Evolutionary conservation across 2,329 filamentous ascomycete genomes (phyloP).

Genomic region (Scorias spongiosa): DNA sequence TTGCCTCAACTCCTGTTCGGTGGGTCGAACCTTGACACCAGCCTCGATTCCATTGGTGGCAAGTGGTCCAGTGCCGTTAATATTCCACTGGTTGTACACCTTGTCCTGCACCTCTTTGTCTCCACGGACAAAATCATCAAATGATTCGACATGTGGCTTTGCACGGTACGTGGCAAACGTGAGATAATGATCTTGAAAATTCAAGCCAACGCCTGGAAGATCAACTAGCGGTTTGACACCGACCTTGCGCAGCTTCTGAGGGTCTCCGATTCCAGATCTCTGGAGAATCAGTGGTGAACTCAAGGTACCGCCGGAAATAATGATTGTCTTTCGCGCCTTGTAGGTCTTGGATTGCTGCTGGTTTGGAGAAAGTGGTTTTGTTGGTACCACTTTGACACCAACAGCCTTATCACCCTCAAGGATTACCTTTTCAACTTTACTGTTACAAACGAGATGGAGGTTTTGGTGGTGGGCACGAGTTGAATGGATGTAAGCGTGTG

Average conservation of each 20-base stretch:
- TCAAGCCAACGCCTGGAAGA: constrained; percentile 57
- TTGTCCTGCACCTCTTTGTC: constrained; percentile 57
- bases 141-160: constrained; percentile 61
- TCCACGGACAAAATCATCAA: constrained; percentile 66
- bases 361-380: constrained; percentile 49
- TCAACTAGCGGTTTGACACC: constrained; percentile 56
- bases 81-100: constrained; percentile 63
- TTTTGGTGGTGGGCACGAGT: constrained; percentile 57
- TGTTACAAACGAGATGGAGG: constrained; percentile 58
- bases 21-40: constrained; percentile 63
- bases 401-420: constrained; percentile 58
- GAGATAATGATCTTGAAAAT: constrained; percentile 65
- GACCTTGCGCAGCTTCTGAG: constrained; percentile 52
- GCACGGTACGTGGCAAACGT: constrained; percentile 57
- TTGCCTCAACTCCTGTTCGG: constrained; percentile 48
- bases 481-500: constrained; percentile 64
- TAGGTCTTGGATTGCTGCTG: constrained; percentile 41
- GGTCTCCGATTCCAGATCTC: constrained; percentile 56
- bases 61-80: constrained; percentile 63
- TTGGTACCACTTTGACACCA: constrained; percentile 53
- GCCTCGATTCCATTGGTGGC: constrained; percentile 69
- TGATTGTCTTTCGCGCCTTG: constrained; percentile 57
- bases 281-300: constrained; percentile 63
- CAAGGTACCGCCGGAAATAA: constrained; percentile 57
- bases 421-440: constrained; percentile 63